These are phyloP conservation scores for Kurtzmaniella quercitrusa DNA, from an alignment of 1,139 yeast species.

Conservation along the genomic window DNA sequence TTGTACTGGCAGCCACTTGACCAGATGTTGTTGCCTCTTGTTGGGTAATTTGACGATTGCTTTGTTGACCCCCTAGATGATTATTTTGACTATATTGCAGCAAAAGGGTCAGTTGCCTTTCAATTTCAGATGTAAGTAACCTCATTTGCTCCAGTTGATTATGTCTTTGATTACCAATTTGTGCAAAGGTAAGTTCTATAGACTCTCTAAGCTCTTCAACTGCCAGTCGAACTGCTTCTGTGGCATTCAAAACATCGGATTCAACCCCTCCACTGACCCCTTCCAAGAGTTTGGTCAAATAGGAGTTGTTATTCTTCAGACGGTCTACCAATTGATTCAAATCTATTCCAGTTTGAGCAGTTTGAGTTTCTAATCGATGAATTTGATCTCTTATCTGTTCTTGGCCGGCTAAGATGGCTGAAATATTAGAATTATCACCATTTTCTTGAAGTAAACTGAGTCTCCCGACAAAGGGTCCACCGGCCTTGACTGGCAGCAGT, in stretches of 20 bases:
- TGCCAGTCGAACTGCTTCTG: not conserved
- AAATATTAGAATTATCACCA: constrained; percentile 26
- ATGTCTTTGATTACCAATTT: constrained; percentile 1
- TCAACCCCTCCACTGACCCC: constrained; percentile 1
- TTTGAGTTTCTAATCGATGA: constrained; percentile 26
- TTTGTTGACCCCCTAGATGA: too few species aligned
- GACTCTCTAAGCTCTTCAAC: constrained; percentile 1
- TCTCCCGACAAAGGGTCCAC: constrained; percentile 17
- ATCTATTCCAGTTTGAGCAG: constrained; percentile 34
- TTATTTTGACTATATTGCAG: not conserved
- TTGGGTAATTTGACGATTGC: too few species aligned
- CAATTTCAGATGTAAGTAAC: not conserved
- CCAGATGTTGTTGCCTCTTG: not conserved
- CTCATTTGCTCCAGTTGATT: not conserved
- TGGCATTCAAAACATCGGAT: not conserved
- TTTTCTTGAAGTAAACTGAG: constrained; percentile 27
- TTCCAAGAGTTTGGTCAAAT: constrained; percentile 31
- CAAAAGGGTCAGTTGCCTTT: not conserved
- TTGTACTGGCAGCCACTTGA: not conserved
- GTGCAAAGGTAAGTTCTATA: not conserved
- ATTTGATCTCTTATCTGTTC: constrained; percentile 28
- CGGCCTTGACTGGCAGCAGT: constrained; percentile 23
- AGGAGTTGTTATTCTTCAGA: constrained; percentile 39
- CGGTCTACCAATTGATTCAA: constrained; percentile 35
- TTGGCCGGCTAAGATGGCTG: constrained; percentile 23